phyloP scores from a whole-genome alignment of 2,329 filamentous ascomycete species.

The Pseudogymnoascus sp. region DNA sequence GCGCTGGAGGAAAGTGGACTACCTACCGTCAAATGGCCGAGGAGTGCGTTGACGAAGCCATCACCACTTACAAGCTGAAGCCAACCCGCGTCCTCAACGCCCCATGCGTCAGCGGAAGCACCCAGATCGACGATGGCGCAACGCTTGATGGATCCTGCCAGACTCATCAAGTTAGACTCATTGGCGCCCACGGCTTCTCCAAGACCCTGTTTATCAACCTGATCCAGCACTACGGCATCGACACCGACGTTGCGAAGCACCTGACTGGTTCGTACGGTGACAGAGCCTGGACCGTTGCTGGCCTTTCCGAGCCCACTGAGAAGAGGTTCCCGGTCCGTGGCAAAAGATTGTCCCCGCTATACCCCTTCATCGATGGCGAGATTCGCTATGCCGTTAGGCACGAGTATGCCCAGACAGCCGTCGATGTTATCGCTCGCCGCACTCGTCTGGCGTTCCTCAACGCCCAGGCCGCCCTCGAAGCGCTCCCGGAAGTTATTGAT shows the following conservation, averaged over 20 bases:
- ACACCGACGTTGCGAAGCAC: conserved; percentile 83
- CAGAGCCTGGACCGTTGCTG: conserved; percentile 79
- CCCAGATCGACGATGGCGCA: conserved; percentile 62
- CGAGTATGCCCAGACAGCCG: conserved; percentile 82
- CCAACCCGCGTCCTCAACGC: conserved; percentile 48
- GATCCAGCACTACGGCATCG: conserved; percentile 82
- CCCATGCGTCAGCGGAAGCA: conserved; percentile 61
- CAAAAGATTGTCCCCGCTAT: conserved; percentile 68
- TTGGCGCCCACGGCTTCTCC: conserved; percentile 77
- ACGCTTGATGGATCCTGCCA: conserved; percentile 65
- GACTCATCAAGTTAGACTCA: conserved; percentile 69
- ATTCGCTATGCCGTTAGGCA: conserved; percentile 76
- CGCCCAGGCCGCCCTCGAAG: conserved; percentile 77
- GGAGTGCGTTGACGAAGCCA: conserved; percentile 72
- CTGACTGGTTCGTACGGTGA: conserved; percentile 80
- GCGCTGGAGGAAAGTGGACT: conserved; percentile 82
- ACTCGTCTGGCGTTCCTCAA: conserved; percentile 82
- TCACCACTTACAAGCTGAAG: conserved; percentile 57
- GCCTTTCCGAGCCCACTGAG: conserved; percentile 67
- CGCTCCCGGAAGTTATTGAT: conserved; percentile 74
- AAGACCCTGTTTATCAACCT: conserved; percentile 87
- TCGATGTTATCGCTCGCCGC: conserved; percentile 75
- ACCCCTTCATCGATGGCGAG: conserved; percentile 85
- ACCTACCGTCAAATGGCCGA: conserved; percentile 87
- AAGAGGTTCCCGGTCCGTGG: conserved; percentile 74